Evolutionary conservation across 495 filamentous ascomycete species (phyloP).

Genomic region (Evansstolkia leycettana): DNA sequence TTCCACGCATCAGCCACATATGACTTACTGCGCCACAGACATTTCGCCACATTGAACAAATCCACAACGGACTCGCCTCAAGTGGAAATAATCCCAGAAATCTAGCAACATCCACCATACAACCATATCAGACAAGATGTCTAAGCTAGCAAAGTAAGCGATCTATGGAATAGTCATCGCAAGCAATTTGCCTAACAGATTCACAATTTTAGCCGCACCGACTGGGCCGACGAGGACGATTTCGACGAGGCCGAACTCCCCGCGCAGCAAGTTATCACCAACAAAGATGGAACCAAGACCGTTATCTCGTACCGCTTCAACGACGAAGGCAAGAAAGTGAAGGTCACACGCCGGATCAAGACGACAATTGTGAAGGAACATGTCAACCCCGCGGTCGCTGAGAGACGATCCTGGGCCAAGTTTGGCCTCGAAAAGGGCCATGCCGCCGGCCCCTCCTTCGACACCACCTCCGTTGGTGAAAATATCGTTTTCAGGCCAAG

Average conservation of each 20-base stretch:
- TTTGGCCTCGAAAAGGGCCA: conserved; percentile 78
- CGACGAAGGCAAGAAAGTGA: conserved; percentile 89
- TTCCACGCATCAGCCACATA: conserved; percentile 18
- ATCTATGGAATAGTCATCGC: not conserved
- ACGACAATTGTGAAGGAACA: conserved; percentile 77
- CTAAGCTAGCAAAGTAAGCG: conserved; percentile 32
- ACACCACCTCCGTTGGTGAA: conserved; percentile 89
- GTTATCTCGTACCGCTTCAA: conserved; percentile 82
- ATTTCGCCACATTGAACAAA: conserved; percentile 29
- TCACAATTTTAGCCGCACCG: conserved; percentile 41
- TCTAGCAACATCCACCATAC: conserved; percentile 22
- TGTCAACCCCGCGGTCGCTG: conserved; percentile 92
- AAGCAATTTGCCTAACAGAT: conserved; percentile 1
- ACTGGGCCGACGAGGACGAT: conserved; percentile 97
- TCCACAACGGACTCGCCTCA: conserved; percentile 38
- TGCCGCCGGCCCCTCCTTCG: conserved; percentile 52
- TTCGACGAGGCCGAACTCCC: conserved; percentile 79
- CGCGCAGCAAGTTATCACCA: conserved; percentile 70
- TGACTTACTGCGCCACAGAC: conserved; percentile 19
- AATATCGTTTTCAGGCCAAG: conserved; percentile 92
- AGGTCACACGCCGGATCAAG: conserved; percentile 88
- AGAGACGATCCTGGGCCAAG: conserved; percentile 83
- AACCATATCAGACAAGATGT: conserved; percentile 29
- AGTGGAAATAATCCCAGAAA: conserved; percentile 35
- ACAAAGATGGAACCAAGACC: conserved; percentile 97